Conservation (phyloP, 108 stramenopile genomes). For the Skeletonema marinoi region DNA sequence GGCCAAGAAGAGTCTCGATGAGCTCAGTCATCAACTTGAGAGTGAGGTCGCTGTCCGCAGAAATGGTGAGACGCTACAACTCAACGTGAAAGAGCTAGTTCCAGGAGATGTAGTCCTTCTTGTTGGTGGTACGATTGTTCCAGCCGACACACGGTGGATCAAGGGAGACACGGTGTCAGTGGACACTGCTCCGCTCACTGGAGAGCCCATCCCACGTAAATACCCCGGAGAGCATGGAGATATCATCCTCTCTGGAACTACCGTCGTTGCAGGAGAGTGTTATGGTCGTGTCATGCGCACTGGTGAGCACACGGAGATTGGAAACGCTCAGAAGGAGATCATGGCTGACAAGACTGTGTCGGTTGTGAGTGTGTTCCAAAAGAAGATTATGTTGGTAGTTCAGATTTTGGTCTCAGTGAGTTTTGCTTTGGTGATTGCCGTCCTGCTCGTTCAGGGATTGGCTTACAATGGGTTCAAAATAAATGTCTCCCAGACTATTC, state of each 20-base stretch:
- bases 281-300: slow-evolving; percentile 68
- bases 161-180: slow-evolving; percentile 67
- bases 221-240: slow-evolving; percentile 56
- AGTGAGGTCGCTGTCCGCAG: slow-evolving; percentile 61
- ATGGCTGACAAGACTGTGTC: slow-evolving; percentile 67
- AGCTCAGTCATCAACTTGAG: slow-evolving; percentile 38
- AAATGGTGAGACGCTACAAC: slow-evolving; percentile 47
- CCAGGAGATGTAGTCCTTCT: slow-evolving; percentile 85
- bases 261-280: slow-evolving; percentile 68
- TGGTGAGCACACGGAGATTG: slow-evolving; percentile 77
- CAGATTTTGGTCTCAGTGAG: slow-evolving; percentile 56
- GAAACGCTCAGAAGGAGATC: slow-evolving; percentile 65
- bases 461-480: slow-evolving; percentile 54
- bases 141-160: slow-evolving; percentile 79
- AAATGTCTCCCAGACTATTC: slow-evolving; percentile 31
- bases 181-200: slow-evolving; percentile 83
- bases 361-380: slow-evolving; percentile 71
- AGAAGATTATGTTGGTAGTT: slow-evolving; percentile 71
- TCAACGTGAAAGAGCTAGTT: slow-evolving; percentile 62
- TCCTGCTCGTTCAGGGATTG: slow-evolving; percentile 58
- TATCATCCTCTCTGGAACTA: slow-evolving; percentile 60
- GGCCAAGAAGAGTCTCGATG: slow-evolving; percentile 71
- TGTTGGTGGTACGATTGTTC: slow-evolving; percentile 74
- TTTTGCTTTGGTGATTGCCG: slow-evolving; percentile 61
- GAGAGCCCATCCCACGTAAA: slow-evolving; percentile 81